Evolutionary conservation across 208 protist genomes (phyloP).

Genomic region (Acanthamoeba castellanii): DNA sequence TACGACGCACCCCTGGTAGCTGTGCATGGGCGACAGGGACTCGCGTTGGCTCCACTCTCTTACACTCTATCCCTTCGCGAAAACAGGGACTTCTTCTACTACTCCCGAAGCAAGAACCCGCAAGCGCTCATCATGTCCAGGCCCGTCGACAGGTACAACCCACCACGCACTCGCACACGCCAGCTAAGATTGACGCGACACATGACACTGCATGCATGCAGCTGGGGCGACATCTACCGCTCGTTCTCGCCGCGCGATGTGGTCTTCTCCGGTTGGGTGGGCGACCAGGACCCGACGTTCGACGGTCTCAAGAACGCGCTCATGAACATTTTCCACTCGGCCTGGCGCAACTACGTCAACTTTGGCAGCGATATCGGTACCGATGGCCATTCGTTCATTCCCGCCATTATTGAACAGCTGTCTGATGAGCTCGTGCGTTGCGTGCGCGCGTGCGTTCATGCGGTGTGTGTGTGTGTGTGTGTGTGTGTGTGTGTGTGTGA

Average conservation of each 20-base stretch:
- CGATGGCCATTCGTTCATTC: background rate
- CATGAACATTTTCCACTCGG: conserved; percentile 76
- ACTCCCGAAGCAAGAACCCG: conserved; percentile 6
- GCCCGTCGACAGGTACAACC: conserved; percentile 53
- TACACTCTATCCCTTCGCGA: background rate
- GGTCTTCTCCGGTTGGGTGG: conserved; percentile 77
- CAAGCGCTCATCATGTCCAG: conserved; percentile 75
- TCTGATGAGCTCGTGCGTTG: too few species aligned
- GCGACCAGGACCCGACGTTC: conserved; percentile 78
- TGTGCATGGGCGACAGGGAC: too few species aligned
- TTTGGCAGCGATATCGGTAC: conserved; percentile 77
- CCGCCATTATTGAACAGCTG: background rate
- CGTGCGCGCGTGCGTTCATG: background rate
- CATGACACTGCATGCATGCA: background rate
- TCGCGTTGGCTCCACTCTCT: too few species aligned
- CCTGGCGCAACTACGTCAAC: conserved; percentile 75
- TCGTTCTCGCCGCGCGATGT: conserved; percentile 72
- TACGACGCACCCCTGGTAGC: background rate
- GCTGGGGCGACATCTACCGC: background rate
- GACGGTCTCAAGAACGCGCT: conserved; percentile 72
- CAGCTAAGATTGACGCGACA: background rate
- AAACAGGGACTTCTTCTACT: conserved; percentile 50
- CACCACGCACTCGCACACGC: background rate
- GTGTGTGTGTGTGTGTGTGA: background rate
- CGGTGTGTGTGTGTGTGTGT: background rate